Conservation (phyloP, 1,139 yeast species). For the Blastobotrys aristatus region DNA sequence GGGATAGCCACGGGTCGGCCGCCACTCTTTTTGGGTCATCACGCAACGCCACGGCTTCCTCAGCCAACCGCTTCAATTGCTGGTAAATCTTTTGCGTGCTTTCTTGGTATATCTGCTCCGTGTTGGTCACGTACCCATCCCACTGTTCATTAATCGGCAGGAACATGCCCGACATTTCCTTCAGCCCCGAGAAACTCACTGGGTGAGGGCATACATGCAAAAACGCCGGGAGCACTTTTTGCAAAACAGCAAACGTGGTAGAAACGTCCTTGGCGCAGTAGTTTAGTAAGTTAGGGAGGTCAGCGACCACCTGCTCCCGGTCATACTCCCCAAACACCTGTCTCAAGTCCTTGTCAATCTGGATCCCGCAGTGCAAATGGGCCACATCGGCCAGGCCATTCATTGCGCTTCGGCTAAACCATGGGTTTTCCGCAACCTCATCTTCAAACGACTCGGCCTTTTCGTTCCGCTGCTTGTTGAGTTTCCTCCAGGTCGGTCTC, state of each 20-base stretch:
- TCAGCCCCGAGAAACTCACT: slow-evolving; percentile 84
- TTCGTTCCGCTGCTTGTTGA: slow-evolving; percentile 25
- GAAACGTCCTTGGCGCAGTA: slow-evolving; percentile 87
- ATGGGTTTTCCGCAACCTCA: slow-evolving; percentile 26
- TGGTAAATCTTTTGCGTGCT: slow-evolving; percentile 53
- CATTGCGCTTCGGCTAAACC: slow-evolving; percentile 52
- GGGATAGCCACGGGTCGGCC: slow-evolving; percentile 82
- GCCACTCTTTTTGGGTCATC: slow-evolving; percentile 32
- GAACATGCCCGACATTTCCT: slow-evolving; percentile 69
- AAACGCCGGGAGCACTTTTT: slow-evolving; percentile 66
- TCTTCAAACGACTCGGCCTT: slow-evolving; percentile 21
- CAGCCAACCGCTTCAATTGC: slow-evolving; percentile 57
- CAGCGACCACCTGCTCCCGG: slow-evolving; percentile 48
- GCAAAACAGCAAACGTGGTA: slow-evolving; percentile 67
- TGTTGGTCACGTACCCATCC: slow-evolving; percentile 61
- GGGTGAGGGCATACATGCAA: slow-evolving; percentile 79
- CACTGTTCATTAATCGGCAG: slow-evolving; percentile 75
- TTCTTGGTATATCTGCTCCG: slow-evolving; percentile 64
- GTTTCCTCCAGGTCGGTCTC: slow-evolving; percentile 70
- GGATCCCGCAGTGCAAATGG: slow-evolving; percentile 66
- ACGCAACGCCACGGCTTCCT: slow-evolving; percentile 47
- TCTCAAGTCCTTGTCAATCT: slow-evolving; percentile 62
- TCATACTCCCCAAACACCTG: slow-evolving; percentile 57
- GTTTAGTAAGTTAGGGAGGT: slow-evolving; percentile 56
- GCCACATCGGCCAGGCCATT: slow-evolving; percentile 84